Evolutionary conservation across 768 basidiomycete genomes (phyloP).

Genomic region (Galerina sulciceps): DNA sequence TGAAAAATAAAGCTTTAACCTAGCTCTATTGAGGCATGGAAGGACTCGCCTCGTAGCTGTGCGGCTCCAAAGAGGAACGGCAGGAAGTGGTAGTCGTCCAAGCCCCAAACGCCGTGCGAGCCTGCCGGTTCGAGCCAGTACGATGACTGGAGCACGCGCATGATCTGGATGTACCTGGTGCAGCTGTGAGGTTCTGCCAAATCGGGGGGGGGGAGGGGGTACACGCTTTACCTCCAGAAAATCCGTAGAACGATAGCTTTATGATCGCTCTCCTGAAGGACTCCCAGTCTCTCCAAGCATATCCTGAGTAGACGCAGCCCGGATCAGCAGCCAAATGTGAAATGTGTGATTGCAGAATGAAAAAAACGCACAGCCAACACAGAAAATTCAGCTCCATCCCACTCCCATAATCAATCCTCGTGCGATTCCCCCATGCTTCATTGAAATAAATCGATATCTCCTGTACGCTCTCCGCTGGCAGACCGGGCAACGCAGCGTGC

Average conservation of each 20-base stretch:
- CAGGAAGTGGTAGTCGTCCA: conserved; percentile 96
- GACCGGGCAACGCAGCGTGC: conserved; percentile 59
- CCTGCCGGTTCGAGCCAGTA: conserved; percentile 99
- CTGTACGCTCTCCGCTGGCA: conserved; percentile 59
- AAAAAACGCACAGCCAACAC: conserved; percentile 83
- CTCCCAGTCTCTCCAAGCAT: conserved; percentile 75
- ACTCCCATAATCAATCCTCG: conserved; percentile 97
- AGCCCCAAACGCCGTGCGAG: conserved; percentile 98
- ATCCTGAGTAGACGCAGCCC: conserved; percentile 52
- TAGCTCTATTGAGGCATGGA: background rate
- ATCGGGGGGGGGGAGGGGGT: background rate
- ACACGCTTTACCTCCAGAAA: conserved; percentile 77
- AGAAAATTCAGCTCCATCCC: conserved; percentile 99
- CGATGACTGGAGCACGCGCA: conserved; percentile 86
- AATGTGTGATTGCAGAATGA: background rate
- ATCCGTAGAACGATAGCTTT: conserved; percentile 78
- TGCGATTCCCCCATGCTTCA: conserved; percentile 90
- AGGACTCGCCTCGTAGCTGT: conserved; percentile 63
- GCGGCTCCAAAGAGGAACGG: conserved; percentile 89
- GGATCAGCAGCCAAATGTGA: background rate
- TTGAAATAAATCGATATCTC: conserved; percentile 84
- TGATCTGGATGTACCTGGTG: conserved; percentile 75
- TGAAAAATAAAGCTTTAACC: conserved; percentile 25
- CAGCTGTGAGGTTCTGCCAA: background rate
- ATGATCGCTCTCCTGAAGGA: conserved; percentile 68